Evolutionary conservation across 176 grass and related monocot genomes (phyloP).

Genomic region (Eragrostis curvula): DNA sequence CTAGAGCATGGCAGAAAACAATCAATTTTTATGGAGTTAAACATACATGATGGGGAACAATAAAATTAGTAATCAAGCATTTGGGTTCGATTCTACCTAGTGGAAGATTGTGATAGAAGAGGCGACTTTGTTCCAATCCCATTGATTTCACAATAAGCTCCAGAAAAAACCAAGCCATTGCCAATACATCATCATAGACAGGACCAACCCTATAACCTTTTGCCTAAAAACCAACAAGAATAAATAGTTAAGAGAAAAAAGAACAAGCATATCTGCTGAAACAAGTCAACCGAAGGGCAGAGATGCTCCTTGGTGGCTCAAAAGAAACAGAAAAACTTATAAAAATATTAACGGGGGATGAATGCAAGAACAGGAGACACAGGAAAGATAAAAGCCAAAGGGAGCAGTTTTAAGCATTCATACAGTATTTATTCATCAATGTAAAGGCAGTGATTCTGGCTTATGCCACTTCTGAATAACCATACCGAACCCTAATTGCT

Average conservation of each 20-base stretch:
- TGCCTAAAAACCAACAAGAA: constrained; percentile 66
- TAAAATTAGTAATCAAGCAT: constrained; percentile 25
- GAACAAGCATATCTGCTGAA: constrained; percentile 33
- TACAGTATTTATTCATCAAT: constrained; percentile 3
- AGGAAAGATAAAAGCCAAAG: not conserved
- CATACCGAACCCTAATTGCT: not conserved
- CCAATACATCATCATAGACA: constrained; percentile 99
- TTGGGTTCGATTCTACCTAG: constrained; percentile 56
- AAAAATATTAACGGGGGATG: constrained; percentile 1
- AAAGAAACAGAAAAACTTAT: constrained; percentile 32
- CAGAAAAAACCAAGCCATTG: constrained; percentile 99
- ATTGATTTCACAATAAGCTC: constrained; percentile 99
- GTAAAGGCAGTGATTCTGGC: not conserved
- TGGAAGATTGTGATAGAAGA: constrained; percentile 92
- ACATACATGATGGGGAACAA: constrained; percentile 15
- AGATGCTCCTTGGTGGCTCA: constrained; percentile 1
- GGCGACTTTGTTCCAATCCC: constrained; percentile 91
- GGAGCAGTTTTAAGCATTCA: not conserved
- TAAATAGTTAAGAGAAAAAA: constrained; percentile 31
- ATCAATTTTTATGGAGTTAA: constrained; percentile 35
- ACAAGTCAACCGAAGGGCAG: constrained; percentile 26
- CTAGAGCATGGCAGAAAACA: constrained; percentile 50
- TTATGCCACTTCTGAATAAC: not conserved
- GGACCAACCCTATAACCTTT: constrained; percentile 99
- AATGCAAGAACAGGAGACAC: constrained; percentile 12